Evolutionary conservation across 495 filamentous ascomycete genomes (phyloP).

Genomic region (Penicilliopsis zonata): DNA sequence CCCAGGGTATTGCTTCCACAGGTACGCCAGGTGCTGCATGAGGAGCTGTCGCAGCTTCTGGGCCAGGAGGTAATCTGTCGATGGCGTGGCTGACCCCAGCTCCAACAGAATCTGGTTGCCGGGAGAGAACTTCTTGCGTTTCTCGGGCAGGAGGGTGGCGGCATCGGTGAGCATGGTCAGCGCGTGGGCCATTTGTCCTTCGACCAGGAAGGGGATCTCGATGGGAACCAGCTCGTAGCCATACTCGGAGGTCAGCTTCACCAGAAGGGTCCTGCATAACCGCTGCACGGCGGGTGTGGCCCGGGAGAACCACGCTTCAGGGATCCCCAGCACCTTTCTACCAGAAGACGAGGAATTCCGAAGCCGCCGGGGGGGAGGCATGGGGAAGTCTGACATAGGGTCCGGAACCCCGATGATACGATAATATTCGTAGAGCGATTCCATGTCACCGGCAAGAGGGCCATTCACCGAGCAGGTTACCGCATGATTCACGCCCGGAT

Average conservation of each 20-base stretch:
- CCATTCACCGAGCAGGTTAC: slow-evolving; percentile 50
- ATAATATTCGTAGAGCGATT: slow-evolving; percentile 60
- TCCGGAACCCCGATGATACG: slow-evolving; percentile 43
- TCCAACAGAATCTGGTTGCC: slow-evolving; percentile 50
- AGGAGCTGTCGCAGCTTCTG: slow-evolving; percentile 53
- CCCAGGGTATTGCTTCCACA: slow-evolving; percentile 53
- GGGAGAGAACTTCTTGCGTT: slow-evolving; percentile 37
- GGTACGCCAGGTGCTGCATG: slow-evolving; percentile 58
- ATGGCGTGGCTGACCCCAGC: slow-evolving; percentile 38
- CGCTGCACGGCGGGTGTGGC: slow-evolving; percentile 42
- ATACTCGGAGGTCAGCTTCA: slow-evolving; percentile 34
- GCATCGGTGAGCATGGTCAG: slow-evolving; percentile 55
- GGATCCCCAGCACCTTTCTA: slow-evolving; percentile 47
- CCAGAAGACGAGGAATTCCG: slow-evolving; percentile 3
- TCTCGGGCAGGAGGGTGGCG: slow-evolving; percentile 12
- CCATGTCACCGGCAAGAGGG: slow-evolving; percentile 54
- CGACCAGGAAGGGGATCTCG: slow-evolving; percentile 46
- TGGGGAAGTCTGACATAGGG: slow-evolving; percentile 11
- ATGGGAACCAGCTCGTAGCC: slow-evolving; percentile 55
- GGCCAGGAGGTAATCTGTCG: slow-evolving; percentile 50
- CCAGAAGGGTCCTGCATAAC: slow-evolving; percentile 38
- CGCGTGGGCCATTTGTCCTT: slow-evolving; percentile 57
- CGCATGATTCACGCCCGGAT: slow-evolving; percentile 39
- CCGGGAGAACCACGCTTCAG: slow-evolving; percentile 48
- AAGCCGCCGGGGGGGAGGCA: slow-evolving; percentile 5